Percentiles rank a stretch among this genome's conserved stretches.
These are phyloP conservation scores for Chlorella sp. DNA, from an alignment of 139 green algal genomes.

Conservation along the genomic window DNA sequence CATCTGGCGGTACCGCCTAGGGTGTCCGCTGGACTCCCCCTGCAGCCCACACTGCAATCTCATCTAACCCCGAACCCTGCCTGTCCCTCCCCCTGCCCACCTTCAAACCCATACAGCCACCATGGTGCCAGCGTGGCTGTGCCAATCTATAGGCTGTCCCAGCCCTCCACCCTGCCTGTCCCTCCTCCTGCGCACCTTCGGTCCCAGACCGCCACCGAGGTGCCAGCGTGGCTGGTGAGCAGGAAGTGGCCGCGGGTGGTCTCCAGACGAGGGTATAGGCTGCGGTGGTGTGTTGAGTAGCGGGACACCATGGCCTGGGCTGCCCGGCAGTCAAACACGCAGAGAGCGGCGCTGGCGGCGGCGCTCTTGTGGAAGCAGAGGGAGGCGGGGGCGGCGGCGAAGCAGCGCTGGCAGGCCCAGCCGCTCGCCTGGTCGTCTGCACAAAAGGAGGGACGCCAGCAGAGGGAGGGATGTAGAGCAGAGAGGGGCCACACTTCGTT, in stretches of 20 bases:
- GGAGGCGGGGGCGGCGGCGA: background rate
- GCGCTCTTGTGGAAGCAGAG: conserved; percentile 58
- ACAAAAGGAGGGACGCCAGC: background rate
- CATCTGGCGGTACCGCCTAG: too few species aligned
- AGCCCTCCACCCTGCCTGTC: too few species aligned
- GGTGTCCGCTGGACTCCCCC: too few species aligned
- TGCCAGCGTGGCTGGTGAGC: conserved; percentile 53
- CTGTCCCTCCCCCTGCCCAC: too few species aligned
- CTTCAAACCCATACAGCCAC: too few species aligned
- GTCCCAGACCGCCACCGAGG: conserved; percentile 49
- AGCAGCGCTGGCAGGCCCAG: conserved; percentile 37
- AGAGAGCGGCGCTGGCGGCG: conserved; percentile 13
- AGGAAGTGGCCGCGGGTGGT: conserved; percentile 45
- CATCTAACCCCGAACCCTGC: too few species aligned
- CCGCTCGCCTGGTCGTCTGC: conserved; percentile 39
- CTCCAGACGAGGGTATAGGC: conserved; percentile 49
- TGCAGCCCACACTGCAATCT: too few species aligned
- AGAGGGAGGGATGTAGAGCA: background rate
- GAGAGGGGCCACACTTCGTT: too few species aligned
- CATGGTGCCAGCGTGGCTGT: too few species aligned
- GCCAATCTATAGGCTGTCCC: too few species aligned
- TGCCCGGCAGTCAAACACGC: conserved; percentile 26
- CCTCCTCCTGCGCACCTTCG: conserved; percentile 16
- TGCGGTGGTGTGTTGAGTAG: conserved; percentile 51
- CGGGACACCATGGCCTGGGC: conserved; percentile 37